These are phyloP conservation scores for Raphanus raphanistrum DNA, from an alignment of 345 rosid species.

Conservation along the genomic window DNA sequence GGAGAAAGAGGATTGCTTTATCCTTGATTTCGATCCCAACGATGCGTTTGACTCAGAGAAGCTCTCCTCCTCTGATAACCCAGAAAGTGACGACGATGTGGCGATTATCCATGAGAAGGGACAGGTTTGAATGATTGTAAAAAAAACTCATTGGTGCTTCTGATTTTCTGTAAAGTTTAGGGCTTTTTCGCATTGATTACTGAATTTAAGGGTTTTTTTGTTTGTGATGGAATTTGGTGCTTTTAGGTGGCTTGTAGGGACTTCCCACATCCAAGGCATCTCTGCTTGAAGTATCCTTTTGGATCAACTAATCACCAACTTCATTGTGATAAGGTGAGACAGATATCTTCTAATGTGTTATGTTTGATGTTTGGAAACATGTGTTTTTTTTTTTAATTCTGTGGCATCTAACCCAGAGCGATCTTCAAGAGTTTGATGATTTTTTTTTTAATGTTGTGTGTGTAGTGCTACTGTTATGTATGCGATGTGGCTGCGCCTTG, in stretches of 20 bases:
- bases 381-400: not conserved
- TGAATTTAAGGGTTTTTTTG: not conserved
- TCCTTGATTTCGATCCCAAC: constrained; percentile 62
- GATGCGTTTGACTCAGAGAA: constrained; percentile 31
- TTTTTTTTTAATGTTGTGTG: not conserved
- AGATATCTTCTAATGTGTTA: not conserved
- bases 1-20: constrained; percentile 58
- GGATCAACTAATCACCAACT: constrained; percentile 44
- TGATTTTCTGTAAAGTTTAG: not conserved
- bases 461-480: constrained; percentile 74
- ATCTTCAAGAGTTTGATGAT: not conserved
- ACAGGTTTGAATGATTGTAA: constrained; percentile 5
- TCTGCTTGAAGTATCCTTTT: constrained; percentile 60
- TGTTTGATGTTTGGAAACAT: not conserved
- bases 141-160: not conserved
- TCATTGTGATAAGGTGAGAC: constrained; percentile 50
- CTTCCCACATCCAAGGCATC: constrained; percentile 79
- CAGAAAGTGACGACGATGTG: constrained; percentile 10
- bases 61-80: constrained; percentile 3
- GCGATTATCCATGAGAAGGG: constrained; percentile 30
- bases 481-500: constrained; percentile 73
- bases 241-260: constrained; percentile 75
- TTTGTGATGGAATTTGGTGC: not conserved
- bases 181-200: not conserved
- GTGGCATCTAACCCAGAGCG: too few relatives aligned